Conservation (phyloP, 352 stramenopile species). For the Chrysophaeum taylorii region DNA sequence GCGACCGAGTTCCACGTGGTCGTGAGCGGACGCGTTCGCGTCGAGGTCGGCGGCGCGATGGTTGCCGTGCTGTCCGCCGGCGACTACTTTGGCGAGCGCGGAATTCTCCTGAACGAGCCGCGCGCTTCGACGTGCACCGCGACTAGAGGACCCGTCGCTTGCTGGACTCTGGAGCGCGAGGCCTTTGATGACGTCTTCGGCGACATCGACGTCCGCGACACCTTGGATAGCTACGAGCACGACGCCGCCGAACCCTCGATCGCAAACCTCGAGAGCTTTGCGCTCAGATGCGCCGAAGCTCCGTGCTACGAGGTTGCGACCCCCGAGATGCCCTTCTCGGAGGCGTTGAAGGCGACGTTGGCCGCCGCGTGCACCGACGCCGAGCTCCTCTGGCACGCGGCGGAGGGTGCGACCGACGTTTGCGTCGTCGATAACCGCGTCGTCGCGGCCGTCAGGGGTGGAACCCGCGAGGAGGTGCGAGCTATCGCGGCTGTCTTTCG, state of each 20-base stretch:
- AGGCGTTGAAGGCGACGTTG: too few species aligned
- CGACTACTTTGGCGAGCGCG: slow-evolving; percentile 85
- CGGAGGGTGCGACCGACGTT: too few species aligned
- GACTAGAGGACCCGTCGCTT: slow-evolving; percentile 52
- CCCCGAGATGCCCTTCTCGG: too few species aligned
- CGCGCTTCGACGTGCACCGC: slow-evolving; percentile 81
- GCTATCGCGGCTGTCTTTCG: too few species aligned
- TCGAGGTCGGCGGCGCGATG: slow-evolving; percentile 18
- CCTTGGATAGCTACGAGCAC: slow-evolving; percentile 11
- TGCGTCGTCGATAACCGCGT: too few species aligned
- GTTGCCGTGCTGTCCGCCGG: slow-evolving; percentile 65
- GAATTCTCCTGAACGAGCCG: slow-evolving; percentile 78
- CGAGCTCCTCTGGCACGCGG: too few species aligned
- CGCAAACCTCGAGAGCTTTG: background rate
- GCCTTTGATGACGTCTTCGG: slow-evolving; percentile 49
- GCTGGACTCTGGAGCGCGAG: slow-evolving; percentile 59
- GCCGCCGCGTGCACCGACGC: too few species aligned
- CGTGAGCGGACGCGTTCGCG: slow-evolving; percentile 48
- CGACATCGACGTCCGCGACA: background rate
- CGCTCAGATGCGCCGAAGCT: too few species aligned
- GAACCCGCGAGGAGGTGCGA: too few species aligned
- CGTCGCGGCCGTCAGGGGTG: too few species aligned
- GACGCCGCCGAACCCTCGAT: background rate
- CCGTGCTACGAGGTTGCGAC: too few species aligned
- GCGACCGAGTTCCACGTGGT: slow-evolving; percentile 67